Percentiles rank a stretch among this genome's conserved stretches.
Conservation (phyloP, 306 rosid species). For the Corylus heterophylla region DNA sequence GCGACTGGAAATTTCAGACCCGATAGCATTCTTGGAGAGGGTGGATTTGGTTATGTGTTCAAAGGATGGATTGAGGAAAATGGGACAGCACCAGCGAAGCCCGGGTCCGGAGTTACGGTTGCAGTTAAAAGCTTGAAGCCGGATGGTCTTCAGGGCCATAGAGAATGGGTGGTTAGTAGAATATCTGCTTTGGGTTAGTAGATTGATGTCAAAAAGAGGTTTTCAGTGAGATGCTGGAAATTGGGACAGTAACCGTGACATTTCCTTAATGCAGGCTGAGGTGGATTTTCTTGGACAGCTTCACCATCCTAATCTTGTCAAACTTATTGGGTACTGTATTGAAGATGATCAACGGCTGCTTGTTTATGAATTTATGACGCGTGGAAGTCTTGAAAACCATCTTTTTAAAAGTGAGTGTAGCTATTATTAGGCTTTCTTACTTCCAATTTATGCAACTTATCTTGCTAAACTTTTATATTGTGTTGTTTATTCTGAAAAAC, state of each 20-base stretch:
- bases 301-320: conserved; percentile 94
- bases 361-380: conserved; percentile 93
- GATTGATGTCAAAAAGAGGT: conserved; percentile 42
- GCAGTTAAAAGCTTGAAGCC: conserved; percentile 96
- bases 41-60: conserved; percentile 93
- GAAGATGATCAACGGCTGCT: conserved; percentile 93
- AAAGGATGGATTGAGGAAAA: conserved; percentile 98
- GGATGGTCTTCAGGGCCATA: conserved; percentile 97
- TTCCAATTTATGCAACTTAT: not conserved
- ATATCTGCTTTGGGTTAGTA: conserved; percentile 77
- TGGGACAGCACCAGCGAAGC: conserved; percentile 96
- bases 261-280: conserved; percentile 78
- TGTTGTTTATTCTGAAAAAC: not conserved
- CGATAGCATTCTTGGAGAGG: conserved; percentile 97
- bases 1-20: conserved; percentile 99
- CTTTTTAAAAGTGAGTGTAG: conserved; percentile 82
- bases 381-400: conserved; percentile 98
- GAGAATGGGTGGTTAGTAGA: conserved; percentile 99
- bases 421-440: conserved; percentile 12
- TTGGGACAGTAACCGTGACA: conserved; percentile 33
- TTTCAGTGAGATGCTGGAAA: conserved; percentile 29
- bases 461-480: not conserved
- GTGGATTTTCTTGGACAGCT: conserved; percentile 96
- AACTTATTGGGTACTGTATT: conserved; percentile 87
- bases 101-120: conserved; percentile 88